Conservation (phyloP, 2,329 filamentous ascomycete genomes). For the Albophoma yamanashiensis region DNA sequence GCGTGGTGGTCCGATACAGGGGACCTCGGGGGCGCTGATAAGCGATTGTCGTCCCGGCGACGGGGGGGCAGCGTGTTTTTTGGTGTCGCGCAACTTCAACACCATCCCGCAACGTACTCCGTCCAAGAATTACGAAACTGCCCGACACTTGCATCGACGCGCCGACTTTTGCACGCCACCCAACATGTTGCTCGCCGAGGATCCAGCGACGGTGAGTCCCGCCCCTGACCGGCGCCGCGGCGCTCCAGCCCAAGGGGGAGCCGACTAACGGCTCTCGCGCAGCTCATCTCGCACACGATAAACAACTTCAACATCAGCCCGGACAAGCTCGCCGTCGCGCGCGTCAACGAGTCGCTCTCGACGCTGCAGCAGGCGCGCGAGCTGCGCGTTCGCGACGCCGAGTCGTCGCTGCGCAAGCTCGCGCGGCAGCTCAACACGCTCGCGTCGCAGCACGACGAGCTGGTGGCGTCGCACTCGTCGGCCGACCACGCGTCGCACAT, state of each 20-base stretch:
- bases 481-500: constrained; percentile 76
- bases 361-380: constrained; percentile 79
- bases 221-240: not conserved
- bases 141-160: not conserved
- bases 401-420: constrained; percentile 58
- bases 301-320: constrained; percentile 90
- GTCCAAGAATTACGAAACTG: not conserved
- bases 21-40: not conserved
- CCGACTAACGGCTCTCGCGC: not conserved
- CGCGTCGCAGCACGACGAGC: constrained; percentile 65
- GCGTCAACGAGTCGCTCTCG: constrained; percentile 73
- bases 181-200: constrained; percentile 90
- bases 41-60: constrained; percentile 7
- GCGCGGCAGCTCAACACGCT: constrained; percentile 67
- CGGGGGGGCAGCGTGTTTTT: not conserved
- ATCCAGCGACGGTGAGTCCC: constrained; percentile 67
- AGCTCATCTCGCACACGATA: constrained; percentile 65
- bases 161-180: not conserved
- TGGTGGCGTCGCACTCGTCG: constrained; percentile 63
- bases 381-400: constrained; percentile 61
- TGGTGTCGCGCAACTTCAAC: not conserved
- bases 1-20: not conserved
- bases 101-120: not conserved
- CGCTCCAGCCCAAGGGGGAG: too few relatives aligned
- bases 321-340: constrained; percentile 73